Evolutionary conservation across 2,329 filamentous ascomycete species (phyloP).

Genomic region (Colletotrichum liriopes): DNA sequence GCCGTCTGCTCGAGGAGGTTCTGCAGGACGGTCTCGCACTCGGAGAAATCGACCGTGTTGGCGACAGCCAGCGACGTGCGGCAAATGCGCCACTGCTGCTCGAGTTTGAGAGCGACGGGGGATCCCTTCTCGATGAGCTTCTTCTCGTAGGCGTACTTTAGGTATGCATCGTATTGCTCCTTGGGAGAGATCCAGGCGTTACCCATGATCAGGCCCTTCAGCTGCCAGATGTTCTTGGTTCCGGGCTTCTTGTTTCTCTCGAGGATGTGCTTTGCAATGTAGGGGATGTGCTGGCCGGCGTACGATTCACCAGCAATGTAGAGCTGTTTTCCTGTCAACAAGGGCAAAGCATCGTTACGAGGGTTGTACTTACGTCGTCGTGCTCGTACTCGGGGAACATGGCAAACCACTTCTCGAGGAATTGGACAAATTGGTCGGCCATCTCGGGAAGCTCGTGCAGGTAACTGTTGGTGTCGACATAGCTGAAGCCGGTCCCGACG

Average conservation of each 20-base stretch:
- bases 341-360: neutral
- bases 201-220: slow-evolving; percentile 91
- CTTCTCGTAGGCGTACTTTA: slow-evolving; percentile 85
- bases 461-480: slow-evolving; percentile 91
- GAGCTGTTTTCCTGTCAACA: slow-evolving; percentile 69
- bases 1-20: slow-evolving; percentile 79
- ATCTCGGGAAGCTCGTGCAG: slow-evolving; percentile 89
- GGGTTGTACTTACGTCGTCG: slow-evolving; percentile 84
- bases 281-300: slow-evolving; percentile 96
- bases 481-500: slow-evolving; percentile 96
- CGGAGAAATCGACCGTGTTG: slow-evolving; percentile 74
- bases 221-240: slow-evolving; percentile 75
- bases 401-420: slow-evolving; percentile 91
- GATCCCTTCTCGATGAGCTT: slow-evolving; percentile 80
- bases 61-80: slow-evolving; percentile 69
- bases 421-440: slow-evolving; percentile 88
- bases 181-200: slow-evolving; percentile 96
- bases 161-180: slow-evolving; percentile 91
- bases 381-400: slow-evolving; percentile 92
- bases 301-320: slow-evolving; percentile 98
- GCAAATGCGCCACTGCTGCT: slow-evolving; percentile 80
- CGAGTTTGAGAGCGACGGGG: slow-evolving; percentile 74
- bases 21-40: slow-evolving; percentile 85
- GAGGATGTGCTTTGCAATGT: slow-evolving; percentile 93
- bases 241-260: slow-evolving; percentile 82